Evolutionary conservation across 257 asterid genomes (phyloP).

Genomic region (Jasminum sambac): DNA sequence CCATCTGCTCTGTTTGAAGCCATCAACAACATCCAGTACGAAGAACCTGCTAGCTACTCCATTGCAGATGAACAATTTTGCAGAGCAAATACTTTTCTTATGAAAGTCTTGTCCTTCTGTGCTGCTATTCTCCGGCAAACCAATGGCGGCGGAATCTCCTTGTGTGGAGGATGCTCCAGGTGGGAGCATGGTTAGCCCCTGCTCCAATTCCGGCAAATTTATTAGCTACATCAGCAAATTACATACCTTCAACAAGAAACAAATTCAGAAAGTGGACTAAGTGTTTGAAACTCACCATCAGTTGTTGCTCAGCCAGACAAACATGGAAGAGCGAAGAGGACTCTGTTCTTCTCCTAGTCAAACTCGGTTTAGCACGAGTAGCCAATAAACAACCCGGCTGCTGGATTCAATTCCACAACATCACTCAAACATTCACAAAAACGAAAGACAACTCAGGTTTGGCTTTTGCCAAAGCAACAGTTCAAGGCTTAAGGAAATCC

Average conservation of each 20-base stretch:
- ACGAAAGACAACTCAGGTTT: conserved; percentile 39
- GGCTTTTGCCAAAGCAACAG: conserved; percentile 54
- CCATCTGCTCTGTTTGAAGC: conserved; percentile 75
- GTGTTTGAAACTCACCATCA: conserved; percentile 24
- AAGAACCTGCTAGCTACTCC: conserved; percentile 45
- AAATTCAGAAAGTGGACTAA: conserved; percentile 31
- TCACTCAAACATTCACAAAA: conserved; percentile 55
- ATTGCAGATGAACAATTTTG: conserved; percentile 54
- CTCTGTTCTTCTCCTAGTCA: conserved; percentile 59
- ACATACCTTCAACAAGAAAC: conserved; percentile 48
- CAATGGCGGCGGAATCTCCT: conserved; percentile 38
- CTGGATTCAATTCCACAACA: conserved; percentile 82
- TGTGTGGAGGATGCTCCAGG: conserved; percentile 60
- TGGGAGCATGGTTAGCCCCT: conserved; percentile 81
- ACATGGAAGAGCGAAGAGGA: conserved; percentile 76
- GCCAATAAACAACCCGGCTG: conserved; percentile 58
- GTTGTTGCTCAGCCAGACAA: conserved; percentile 47
- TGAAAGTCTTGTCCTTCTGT: conserved; percentile 54
- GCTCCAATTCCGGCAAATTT: conserved; percentile 60
- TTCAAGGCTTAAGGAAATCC: conserved; percentile 54
- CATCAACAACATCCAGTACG: conserved; percentile 43
- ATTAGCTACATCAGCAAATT: conserved; percentile 64
- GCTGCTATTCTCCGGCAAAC: conserved; percentile 44
- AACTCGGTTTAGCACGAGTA: conserved; percentile 65
- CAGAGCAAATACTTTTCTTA: conserved; percentile 53